These are phyloP conservation scores for Prinsepia uniflora DNA, from an alignment of 306 rosid genomes.

Conservation along the genomic window DNA sequence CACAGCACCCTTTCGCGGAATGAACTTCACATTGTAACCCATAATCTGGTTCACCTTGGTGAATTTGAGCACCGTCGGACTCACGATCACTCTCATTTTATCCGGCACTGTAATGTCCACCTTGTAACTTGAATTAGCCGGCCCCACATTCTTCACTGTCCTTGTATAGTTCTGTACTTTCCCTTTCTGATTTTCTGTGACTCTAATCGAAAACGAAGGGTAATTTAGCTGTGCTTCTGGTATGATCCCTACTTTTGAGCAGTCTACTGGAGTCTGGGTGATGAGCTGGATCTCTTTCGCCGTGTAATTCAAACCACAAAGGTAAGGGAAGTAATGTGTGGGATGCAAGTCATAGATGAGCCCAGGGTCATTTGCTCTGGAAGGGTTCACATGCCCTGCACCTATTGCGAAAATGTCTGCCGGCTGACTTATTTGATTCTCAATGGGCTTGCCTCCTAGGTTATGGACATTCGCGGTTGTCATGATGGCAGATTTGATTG, in stretches of 20 bases:
- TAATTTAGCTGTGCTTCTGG: conserved; percentile 44
- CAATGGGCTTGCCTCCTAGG: conserved; percentile 12
- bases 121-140: conserved; percentile 30
- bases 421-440: background rate
- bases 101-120: conserved; percentile 22
- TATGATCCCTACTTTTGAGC: conserved; percentile 29
- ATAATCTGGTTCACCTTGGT: conserved; percentile 34
- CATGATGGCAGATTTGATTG: conserved; percentile 44
- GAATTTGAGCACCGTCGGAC: conserved; percentile 29
- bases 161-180: conserved; percentile 33
- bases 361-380: conserved; percentile 48
- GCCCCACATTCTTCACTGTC: conserved; percentile 53
- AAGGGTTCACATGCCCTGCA: conserved; percentile 58
- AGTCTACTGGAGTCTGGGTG: conserved; percentile 26
- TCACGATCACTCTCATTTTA: conserved; percentile 21
- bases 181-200: background rate
- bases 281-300: conserved; percentile 32
- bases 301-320: conserved; percentile 51
- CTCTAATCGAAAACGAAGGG: conserved; percentile 45
- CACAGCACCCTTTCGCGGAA: conserved; percentile 11
- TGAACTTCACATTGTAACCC: conserved; percentile 25
- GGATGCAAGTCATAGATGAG: conserved; percentile 46
- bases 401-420: conserved; percentile 46
- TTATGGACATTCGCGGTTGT: conserved; percentile 3
- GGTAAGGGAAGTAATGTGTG: conserved; percentile 43